Conservation (phyloP, 768 basidiomycete species). For the Suillus tomentosus region DNA sequence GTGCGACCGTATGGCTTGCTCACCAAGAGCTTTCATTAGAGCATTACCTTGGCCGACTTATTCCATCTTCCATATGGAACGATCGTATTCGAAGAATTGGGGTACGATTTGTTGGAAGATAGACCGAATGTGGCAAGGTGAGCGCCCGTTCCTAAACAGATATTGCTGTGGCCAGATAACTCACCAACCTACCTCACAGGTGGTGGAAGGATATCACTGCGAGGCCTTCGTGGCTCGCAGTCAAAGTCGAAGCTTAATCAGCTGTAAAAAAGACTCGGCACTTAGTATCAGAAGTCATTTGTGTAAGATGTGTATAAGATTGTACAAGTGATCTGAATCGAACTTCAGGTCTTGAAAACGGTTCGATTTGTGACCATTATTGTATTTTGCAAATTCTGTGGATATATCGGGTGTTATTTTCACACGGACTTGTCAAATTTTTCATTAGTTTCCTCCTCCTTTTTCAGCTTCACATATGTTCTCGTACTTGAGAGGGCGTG, state of each 20-base stretch:
- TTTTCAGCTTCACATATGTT: too few species aligned
- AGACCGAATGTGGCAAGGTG: conserved; percentile 32
- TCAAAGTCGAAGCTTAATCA: conserved; percentile 38
- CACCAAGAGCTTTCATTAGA: conserved; percentile 27
- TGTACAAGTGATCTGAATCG: neutral
- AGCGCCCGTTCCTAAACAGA: neutral
- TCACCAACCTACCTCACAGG: conserved; percentile 26
- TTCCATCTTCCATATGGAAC: conserved; percentile 45
- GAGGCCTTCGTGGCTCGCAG: conserved; percentile 49
- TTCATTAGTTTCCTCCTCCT: too few species aligned
- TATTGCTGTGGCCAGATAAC: neutral
- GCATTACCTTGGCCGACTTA: conserved; percentile 46
- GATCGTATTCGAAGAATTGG: conserved; percentile 25
- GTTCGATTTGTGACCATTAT: neutral
- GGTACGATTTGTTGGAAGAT: conserved; percentile 24
- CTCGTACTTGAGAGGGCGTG: too few species aligned
- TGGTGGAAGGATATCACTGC: conserved; percentile 55
- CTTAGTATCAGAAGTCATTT: neutral
- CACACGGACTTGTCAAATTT: too few species aligned
- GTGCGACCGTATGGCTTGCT: neutral
- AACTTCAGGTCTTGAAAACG: neutral
- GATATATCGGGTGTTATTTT: too few species aligned
- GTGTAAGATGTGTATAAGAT: neutral
- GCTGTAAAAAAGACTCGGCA: neutral
- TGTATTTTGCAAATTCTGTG: too few species aligned